phyloP scores from a whole-genome alignment of 768 basidiomycete species.

The Trametes meyenii region DNA sequence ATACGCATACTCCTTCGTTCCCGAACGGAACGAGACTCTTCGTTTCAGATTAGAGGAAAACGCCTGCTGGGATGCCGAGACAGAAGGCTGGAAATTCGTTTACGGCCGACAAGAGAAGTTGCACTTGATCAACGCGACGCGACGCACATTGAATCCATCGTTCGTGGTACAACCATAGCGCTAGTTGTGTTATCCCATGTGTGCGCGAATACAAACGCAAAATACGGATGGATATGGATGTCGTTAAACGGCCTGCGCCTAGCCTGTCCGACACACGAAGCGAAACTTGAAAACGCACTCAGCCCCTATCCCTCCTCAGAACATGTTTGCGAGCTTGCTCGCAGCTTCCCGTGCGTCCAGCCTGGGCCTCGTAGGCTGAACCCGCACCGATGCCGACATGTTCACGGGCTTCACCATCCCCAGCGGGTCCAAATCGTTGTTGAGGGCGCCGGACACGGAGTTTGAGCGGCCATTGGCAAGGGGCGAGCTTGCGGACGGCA shows the following conservation, averaged over 20 bases:
- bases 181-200: background rate
- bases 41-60: slow-evolving; percentile 50
- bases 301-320: slow-evolving; percentile 38
- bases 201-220: background rate
- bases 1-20: slow-evolving; percentile 50
- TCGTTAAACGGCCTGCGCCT: background rate
- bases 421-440: slow-evolving; percentile 59
- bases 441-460: slow-evolving; percentile 7
- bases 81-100: slow-evolving; percentile 50
- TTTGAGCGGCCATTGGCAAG: slow-evolving; percentile 17
- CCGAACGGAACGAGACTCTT: slow-evolving; percentile 51
- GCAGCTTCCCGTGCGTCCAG: slow-evolving; percentile 87
- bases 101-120: slow-evolving; percentile 51
- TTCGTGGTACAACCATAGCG: slow-evolving; percentile 17
- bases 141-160: background rate
- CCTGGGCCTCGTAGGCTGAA: slow-evolving; percentile 69
- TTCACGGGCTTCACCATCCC: slow-evolving; percentile 59
- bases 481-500: slow-evolving; percentile 15
- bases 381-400: slow-evolving; percentile 75
- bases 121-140: slow-evolving; percentile 42
- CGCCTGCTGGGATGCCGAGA: slow-evolving; percentile 44
- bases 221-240: background rate
- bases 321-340: slow-evolving; percentile 90
- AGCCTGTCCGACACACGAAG: background rate
- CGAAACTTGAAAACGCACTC: background rate